Conservation (phyloP, 805 yeast genomes). For the Yarrowia sp. region DNA sequence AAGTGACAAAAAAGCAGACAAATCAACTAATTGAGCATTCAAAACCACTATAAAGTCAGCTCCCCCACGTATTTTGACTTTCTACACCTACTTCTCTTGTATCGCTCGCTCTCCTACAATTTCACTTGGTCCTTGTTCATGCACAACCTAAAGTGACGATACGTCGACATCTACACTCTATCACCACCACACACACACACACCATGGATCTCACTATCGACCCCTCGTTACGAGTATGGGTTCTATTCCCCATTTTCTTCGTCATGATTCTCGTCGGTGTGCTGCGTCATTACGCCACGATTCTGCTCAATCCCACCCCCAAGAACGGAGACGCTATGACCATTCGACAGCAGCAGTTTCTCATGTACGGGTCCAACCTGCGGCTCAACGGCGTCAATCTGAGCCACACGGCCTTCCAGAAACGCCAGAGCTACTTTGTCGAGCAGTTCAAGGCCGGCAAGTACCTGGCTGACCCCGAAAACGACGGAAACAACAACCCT, state of each 20-base stretch:
- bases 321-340: slow-evolving; percentile 60
- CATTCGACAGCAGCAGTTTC: slow-evolving; percentile 67
- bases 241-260: slow-evolving; percentile 82
- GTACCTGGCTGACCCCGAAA: slow-evolving; percentile 60
- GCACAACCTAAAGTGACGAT: slow-evolving; percentile 2
- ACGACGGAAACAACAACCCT: slow-evolving; percentile 44
- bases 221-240: slow-evolving; percentile 88
- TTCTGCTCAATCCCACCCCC: slow-evolving; percentile 64
- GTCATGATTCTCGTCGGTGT: slow-evolving; percentile 91
- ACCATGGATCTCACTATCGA: slow-evolving; percentile 56
- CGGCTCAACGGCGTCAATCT: slow-evolving; percentile 62
- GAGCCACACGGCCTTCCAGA: slow-evolving; percentile 59
- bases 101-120: too few species aligned
- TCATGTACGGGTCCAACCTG: slow-evolving; percentile 66
- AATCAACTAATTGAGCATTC: too few species aligned
- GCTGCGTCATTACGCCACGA: slow-evolving; percentile 70
- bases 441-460: slow-evolving; percentile 60
- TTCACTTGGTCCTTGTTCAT: not conserved
- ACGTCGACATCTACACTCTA: not conserved
- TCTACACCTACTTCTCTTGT: too few species aligned
- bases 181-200: slow-evolving; percentile 20
- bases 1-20: too few species aligned
- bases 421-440: slow-evolving; percentile 59
- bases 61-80: too few species aligned
- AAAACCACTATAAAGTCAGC: too few species aligned